Evolutionary conservation across 768 basidiomycete genomes (phyloP), one percentile per base, ranked within the genome.

Genomic region (Rhodotorula kratochvilovae): DNA sequence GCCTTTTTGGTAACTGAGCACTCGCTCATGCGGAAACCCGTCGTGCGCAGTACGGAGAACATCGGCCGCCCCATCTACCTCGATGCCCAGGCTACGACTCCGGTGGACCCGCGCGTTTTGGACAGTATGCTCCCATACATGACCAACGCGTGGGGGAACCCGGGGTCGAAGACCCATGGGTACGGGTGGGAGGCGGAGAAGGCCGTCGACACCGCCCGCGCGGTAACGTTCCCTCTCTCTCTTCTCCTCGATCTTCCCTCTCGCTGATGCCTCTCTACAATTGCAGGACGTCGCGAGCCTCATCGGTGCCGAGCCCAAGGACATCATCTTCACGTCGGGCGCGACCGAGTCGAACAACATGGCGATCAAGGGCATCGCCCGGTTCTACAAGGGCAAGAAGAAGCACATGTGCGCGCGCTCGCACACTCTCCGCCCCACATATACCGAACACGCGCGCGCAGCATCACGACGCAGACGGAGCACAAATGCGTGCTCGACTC

Each of bases 401-500:
- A 87, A 83, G 73, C 96, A 99, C 79, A 85, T 99, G 92, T 92
- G 62, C 77, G 88, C 46, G 15, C 43, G 25, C 63, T 23, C 15
- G 5, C 51, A 23, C 59, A 21, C 16, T 2, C 21, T 33, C 1
- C 33, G n/a, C n/a, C n/a, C n/a, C n/a, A n/a, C n/a, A n/a, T n/a
- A n/a, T n/a, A n/a, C n/a, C n/a, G n/a, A n/a, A n/a, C n/a, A n/a
- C n/a, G n/a, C n/a, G n/a, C n/a, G n/a, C n/a, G 19, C 54, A 74
- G 69, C 64, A 77, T 78, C 68, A 78, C 77, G 16, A 70, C 76
- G 5, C 78, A 77, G 66, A 79, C 77, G 89, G 96, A 99, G 81
- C 96, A 99, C 82, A 99, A 99, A 84, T 99, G 96, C 79, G 96
- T 99, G 0, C 85, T 98, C 59, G 96, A 99, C 81, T 98, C 95